Percentiles rank a stretch among this genome's conserved stretches.
Evolutionary conservation across 2,329 filamentous ascomycete genomes (phyloP).

Genomic region (Tothia fuscella): DNA sequence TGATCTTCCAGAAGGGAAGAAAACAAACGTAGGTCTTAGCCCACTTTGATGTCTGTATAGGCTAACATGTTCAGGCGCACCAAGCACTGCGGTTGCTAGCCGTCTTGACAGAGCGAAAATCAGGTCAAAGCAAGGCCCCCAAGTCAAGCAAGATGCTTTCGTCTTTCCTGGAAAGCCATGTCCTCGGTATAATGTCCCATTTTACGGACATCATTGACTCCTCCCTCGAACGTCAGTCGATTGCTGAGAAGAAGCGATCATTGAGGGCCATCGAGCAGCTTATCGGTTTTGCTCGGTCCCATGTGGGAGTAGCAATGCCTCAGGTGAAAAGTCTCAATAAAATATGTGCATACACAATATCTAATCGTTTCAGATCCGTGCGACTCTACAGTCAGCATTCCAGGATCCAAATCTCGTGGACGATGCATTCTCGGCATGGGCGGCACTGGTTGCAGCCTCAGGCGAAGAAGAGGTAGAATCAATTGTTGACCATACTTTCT

Average conservation of each 20-base stretch:
- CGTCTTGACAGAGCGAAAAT: conserved; percentile 38
- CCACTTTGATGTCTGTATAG: neutral
- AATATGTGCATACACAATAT: neutral
- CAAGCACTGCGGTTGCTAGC: conserved; percentile 38
- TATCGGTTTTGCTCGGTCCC: conserved; percentile 61
- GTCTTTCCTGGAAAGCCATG: conserved; percentile 68
- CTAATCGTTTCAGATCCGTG: conserved; percentile 53
- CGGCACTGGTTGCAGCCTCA: conserved; percentile 60
- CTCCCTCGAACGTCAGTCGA: conserved; percentile 41
- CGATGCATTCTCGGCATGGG: conserved; percentile 74
- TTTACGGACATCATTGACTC: conserved; percentile 73
- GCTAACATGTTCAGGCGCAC: conserved; percentile 23
- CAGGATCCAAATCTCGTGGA: conserved; percentile 62
- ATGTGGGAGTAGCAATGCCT: conserved; percentile 68
- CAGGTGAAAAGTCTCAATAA: conserved; percentile 46
- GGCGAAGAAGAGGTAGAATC: conserved; percentile 67
- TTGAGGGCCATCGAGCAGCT: conserved; percentile 81
- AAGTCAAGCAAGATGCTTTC: conserved; percentile 50
- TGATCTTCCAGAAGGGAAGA: conserved; percentile 47
- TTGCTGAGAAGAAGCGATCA: conserved; percentile 61
- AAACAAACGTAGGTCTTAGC: conserved; percentile 40
- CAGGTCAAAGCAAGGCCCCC: conserved; percentile 29
- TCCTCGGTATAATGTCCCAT: conserved; percentile 74
- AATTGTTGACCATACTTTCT: conserved; percentile 80
- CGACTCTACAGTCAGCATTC: conserved; percentile 80